phyloP scores from a whole-genome alignment of 2,329 filamentous ascomycete genomes.

The Claviceps fusiformis region DNA sequence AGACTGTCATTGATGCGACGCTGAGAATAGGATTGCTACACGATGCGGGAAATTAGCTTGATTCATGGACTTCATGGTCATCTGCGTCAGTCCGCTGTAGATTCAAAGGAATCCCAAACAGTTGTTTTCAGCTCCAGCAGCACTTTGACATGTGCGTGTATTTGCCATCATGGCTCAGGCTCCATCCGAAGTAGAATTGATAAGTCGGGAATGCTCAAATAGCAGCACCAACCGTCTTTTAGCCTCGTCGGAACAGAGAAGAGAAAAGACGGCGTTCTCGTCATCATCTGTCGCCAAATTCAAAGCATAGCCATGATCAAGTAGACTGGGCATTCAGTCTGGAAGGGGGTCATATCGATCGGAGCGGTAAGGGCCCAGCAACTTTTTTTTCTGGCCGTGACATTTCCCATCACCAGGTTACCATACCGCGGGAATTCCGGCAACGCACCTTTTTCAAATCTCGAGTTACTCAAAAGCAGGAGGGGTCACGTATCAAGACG shows the following conservation, averaged over 20 bases:
- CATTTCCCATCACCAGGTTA: too few relatives aligned
- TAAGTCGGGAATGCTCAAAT: not conserved
- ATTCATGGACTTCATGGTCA: not conserved
- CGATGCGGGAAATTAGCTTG: not conserved
- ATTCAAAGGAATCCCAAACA: not conserved
- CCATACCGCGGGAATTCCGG: too few relatives aligned
- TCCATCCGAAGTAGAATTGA: not conserved
- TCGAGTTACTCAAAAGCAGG: not conserved
- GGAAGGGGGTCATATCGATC: not conserved
- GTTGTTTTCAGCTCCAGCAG: not conserved
- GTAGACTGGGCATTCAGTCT: not conserved
- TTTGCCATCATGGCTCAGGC: not conserved
- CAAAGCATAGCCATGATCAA: too few relatives aligned
- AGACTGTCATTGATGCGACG: conserved; percentile 7
- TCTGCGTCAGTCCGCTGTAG: not conserved
- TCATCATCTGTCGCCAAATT: too few relatives aligned
- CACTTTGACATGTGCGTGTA: not conserved
- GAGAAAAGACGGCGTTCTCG: too few relatives aligned
- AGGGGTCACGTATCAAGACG: not conserved
- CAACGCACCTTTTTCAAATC: not conserved
- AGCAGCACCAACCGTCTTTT: not conserved
- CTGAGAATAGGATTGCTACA: not conserved
- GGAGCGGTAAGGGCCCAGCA: not conserved
- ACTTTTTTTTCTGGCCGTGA: not conserved
- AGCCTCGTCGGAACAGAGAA: too few relatives aligned